These are phyloP conservation scores for Monilinia fructicola DNA, from an alignment of 2,329 filamentous ascomycete genomes.

Conservation along the genomic window DNA sequence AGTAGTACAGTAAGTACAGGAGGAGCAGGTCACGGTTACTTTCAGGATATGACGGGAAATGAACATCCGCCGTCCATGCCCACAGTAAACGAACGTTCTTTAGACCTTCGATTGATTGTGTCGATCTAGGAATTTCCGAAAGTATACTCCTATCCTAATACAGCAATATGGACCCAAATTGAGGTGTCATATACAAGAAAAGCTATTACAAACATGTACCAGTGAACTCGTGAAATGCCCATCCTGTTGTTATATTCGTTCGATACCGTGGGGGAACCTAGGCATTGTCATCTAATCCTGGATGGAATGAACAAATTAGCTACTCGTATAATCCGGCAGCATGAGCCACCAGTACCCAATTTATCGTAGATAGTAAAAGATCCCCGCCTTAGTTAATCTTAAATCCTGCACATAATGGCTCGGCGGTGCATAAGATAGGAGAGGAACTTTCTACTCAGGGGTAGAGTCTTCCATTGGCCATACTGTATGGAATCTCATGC, in stretches of 20 bases:
- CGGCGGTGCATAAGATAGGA: slow-evolving; percentile 15
- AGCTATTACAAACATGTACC: not conserved
- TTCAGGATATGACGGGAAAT: not conserved
- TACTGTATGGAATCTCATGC: not conserved
- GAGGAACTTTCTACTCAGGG: slow-evolving; percentile 15
- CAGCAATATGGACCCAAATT: not conserved
- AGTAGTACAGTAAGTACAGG: not conserved
- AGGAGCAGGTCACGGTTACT: not conserved
- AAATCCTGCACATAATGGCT: slow-evolving; percentile 14
- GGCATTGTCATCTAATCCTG: not conserved
- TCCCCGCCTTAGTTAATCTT: slow-evolving; percentile 12
- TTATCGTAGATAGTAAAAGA: not conserved
- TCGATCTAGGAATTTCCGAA: slow-evolving; percentile 6
- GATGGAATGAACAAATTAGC: slow-evolving; percentile 9
- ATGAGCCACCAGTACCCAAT: slow-evolving; percentile 7
- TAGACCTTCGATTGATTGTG: slow-evolving; percentile 10
- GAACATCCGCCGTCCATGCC: slow-evolving; percentile 3
- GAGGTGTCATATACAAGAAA: slow-evolving; percentile 1
- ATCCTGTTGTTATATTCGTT: not conserved
- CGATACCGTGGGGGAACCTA: not conserved
- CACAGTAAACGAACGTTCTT: not conserved
- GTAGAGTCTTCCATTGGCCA: not conserved
- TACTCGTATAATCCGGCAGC: slow-evolving; percentile 5
- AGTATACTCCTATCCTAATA: not conserved
- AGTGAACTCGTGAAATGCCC: not conserved